Evolutionary conservation across 2,329 filamentous ascomycete species (phyloP).

Genomic region (Beauveria sp.): DNA sequence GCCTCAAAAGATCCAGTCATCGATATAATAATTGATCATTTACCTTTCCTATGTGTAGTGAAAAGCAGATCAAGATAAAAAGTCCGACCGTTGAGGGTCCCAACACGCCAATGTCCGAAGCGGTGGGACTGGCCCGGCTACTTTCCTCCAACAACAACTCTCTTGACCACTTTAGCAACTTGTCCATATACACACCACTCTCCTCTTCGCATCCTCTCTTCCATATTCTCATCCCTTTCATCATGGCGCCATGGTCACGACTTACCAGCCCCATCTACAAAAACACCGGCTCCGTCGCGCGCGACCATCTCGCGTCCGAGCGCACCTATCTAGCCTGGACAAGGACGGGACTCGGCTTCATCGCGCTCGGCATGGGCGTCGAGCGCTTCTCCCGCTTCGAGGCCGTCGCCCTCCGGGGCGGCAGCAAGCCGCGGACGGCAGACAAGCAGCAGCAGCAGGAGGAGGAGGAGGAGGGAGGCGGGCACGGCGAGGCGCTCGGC

Average conservation of each 20-base stretch:
- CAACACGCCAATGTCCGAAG: background rate
- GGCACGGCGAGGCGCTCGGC: conserved; percentile 5
- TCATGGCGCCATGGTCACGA: background rate
- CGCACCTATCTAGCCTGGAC: conserved; percentile 36
- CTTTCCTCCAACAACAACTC: background rate
- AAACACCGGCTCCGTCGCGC: background rate
- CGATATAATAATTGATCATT: too few relatives aligned
- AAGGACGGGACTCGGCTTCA: conserved; percentile 42
- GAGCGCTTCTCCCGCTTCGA: conserved; percentile 40
- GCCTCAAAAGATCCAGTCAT: too few relatives aligned
- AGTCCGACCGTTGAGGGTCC: background rate
- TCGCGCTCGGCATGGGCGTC: conserved; percentile 42
- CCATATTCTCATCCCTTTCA: background rate
- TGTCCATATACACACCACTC: background rate
- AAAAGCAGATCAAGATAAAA: too few relatives aligned
- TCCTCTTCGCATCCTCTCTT: background rate
- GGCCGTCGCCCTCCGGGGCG: conserved; percentile 15
- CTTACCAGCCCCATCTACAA: background rate
- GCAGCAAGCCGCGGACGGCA: background rate
- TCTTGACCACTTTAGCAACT: background rate
- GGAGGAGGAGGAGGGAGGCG: conserved; percentile 8
- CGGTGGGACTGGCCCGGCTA: background rate
- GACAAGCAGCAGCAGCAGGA: conserved; percentile 7
- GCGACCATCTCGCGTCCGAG: conserved; percentile 4
- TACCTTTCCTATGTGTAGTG: too few relatives aligned